Evolutionary conservation across 164 flowering plant species (phyloP), one percentile per base, ranked within the genome.

Genomic region (Tinospora cordifolia): DNA sequence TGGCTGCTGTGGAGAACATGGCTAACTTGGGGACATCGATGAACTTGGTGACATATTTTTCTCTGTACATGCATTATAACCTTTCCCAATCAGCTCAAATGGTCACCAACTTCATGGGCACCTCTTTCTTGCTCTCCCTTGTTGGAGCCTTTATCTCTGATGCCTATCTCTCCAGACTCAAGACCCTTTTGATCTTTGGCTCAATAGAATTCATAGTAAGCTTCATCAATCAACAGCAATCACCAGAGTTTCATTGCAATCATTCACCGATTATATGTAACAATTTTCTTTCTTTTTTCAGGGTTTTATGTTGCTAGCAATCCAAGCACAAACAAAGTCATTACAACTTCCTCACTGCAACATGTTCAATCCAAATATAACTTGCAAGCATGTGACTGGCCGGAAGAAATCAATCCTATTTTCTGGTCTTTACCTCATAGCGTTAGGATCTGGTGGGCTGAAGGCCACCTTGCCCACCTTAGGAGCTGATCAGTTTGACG

Each of bases 401-500:
- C 49, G 58, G 13, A 70, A 78, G 47, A 75, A 75, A 11, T 65
- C 70, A 11, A 62, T 79, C 62, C 54, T 83, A 24, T 83, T 75
- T 71, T 21, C 70, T 0, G 85, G 79, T 17, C 79, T 80, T 17
- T 83, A 83, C 63, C 68, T 79, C 4, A 66, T 71, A 54, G 85
- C 85, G 8, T 63, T 81, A 22, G 85, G 85, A 1, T 75, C 79
- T 0, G 85, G 85, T 0, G 79, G 83, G 34, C 69, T 82, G 4
- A 80, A 81, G 62, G 81, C 81, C 6, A 69, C 77, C 10, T 46
- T 80, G 27, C 77, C 81, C 6, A 39, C 81, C 1, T 73, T 76
- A 38, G 83, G 85, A 6, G 83, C 82, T 8, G 83, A 83, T 44
- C 85, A 83, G 60, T 77, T 80, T 24, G 76, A 76, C 39, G 77